Base-by-base conservation (phyloP, 768 basidiomycete genomes). In the Rhodotorula graminis region DNA sequence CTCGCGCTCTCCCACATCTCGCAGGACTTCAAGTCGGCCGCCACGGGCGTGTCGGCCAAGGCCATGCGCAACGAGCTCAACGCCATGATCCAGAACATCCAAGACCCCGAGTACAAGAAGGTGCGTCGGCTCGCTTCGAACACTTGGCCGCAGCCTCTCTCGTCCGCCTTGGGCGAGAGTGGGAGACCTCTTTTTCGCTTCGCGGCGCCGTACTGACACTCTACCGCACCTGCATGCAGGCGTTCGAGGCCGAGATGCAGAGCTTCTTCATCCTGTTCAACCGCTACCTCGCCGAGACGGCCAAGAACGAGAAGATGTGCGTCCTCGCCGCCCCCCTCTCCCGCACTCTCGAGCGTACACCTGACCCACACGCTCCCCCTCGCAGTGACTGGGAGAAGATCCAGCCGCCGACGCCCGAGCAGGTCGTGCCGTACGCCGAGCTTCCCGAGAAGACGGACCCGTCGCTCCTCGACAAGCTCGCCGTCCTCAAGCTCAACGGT, bases 51-150 rank as follows among this genome's bases (percentile, higher is more conserved):
- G 76, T 90, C 91, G 40, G 90, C 91, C 77, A 97, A 96, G 84
- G 85, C 93, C 67, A 97, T 97, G 95, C 89, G 93, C 84, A 96
- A 97, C 81, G 96, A 98, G 84, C 89, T 99, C 83, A 90, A 90
- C 82, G 87, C 87, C 80, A 90, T 99, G 85, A 92, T 97, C 79
- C 84, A 85, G 80, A 89, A 89, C 73, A 90, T 95, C 80, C 84
- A 87, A 74, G 91, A 97, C 75, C 85, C 87, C 44, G 80, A 84
- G 53, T 89, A 90, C 67, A 91, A 90, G 84, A 92, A 90, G 89
- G 94, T 92, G 68, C 65, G 81, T 76, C 9, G 9, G 21, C 14
- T 6, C 14, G 14, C 15, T 6, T 3, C 15, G 8, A 3, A 18
- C 44, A 14, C 11, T 12, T 37, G 9, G 4, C 37, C 37, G 44